phyloP scores from a whole-genome alignment of 257 asterid genomes.

The Nicotiana sylvestris region DNA sequence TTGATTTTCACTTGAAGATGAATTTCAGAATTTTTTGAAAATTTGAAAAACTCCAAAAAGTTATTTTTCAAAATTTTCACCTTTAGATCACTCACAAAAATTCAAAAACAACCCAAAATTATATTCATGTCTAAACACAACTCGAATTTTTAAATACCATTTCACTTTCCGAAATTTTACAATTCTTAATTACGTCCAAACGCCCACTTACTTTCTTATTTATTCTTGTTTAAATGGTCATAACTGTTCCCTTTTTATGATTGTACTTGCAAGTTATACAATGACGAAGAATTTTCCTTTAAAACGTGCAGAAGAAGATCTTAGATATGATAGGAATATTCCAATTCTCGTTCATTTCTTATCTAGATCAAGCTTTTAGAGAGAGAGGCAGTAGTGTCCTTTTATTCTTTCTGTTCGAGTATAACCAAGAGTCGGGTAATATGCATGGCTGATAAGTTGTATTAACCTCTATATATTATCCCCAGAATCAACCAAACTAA shows the following conservation, averaged over 20 bases:
- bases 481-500: neutral
- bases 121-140: too few relatives aligned
- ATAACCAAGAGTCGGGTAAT: neutral
- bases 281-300: neutral
- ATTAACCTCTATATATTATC: neutral
- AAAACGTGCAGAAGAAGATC: neutral
- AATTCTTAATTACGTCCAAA: too few relatives aligned
- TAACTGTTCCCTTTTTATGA: neutral
- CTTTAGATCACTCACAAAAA: too few relatives aligned
- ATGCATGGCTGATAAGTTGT: neutral
- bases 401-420: neutral
- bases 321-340: neutral
- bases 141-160: too few relatives aligned
- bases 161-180: too few relatives aligned
- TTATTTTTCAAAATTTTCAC: too few relatives aligned
- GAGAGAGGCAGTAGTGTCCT: neutral
- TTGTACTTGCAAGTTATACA: neutral
- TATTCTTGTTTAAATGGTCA: neutral
- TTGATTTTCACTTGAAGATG: too few relatives aligned
- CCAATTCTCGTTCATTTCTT: neutral
- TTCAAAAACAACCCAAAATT: too few relatives aligned
- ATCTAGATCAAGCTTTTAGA: neutral
- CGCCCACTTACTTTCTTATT: neutral
- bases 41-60: too few relatives aligned
- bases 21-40: too few relatives aligned